Percentiles rank a stretch among this genome's conserved stretches.
These are phyloP conservation scores for Boletus sp. DNA, from an alignment of 768 basidiomycete genomes.

Conservation along the genomic window DNA sequence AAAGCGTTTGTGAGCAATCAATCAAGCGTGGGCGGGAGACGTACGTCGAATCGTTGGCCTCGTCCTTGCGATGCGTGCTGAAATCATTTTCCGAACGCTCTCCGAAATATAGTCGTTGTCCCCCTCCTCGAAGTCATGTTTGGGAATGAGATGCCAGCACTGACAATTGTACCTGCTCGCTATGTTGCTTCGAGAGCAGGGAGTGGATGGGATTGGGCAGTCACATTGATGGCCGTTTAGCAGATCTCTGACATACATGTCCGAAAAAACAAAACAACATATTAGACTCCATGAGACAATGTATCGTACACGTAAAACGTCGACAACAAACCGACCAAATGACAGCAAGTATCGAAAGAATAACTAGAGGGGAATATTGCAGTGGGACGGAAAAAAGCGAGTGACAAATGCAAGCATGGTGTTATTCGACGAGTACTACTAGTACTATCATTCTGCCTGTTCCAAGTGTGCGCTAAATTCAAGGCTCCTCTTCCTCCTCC, in stretches of 20 bases:
- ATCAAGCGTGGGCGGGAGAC: slow-evolving; percentile 1
- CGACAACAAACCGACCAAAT: not conserved
- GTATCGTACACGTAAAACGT: slow-evolving; percentile 1
- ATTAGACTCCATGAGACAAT: not conserved
- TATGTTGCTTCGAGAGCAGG: slow-evolving; percentile 22
- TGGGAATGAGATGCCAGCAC: slow-evolving; percentile 23
- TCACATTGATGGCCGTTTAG: slow-evolving; percentile 31
- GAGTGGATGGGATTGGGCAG: slow-evolving; percentile 27
- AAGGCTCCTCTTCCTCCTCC: slow-evolving; percentile 50
- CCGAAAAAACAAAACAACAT: not conserved
- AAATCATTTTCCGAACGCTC: not conserved
- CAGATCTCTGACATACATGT: not conserved
- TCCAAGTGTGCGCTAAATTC: slow-evolving; percentile 14
- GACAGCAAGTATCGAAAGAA: not conserved
- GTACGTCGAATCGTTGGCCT: slow-evolving; percentile 15
- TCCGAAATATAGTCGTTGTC: slow-evolving; percentile 12
- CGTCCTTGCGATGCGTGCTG: not conserved
- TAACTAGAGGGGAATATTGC: slow-evolving; percentile 5
- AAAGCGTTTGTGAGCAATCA: slow-evolving; percentile 26
- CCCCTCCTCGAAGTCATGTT: slow-evolving; percentile 25
- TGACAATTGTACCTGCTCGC: slow-evolving; percentile 25
- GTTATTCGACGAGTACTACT: not conserved
- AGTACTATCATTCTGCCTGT: not conserved
- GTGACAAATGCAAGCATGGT: slow-evolving; percentile 17
- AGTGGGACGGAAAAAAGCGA: not conserved